Evolutionary conservation across 208 protist species (phyloP).

Genomic region (Porcisia deanei): DNA sequence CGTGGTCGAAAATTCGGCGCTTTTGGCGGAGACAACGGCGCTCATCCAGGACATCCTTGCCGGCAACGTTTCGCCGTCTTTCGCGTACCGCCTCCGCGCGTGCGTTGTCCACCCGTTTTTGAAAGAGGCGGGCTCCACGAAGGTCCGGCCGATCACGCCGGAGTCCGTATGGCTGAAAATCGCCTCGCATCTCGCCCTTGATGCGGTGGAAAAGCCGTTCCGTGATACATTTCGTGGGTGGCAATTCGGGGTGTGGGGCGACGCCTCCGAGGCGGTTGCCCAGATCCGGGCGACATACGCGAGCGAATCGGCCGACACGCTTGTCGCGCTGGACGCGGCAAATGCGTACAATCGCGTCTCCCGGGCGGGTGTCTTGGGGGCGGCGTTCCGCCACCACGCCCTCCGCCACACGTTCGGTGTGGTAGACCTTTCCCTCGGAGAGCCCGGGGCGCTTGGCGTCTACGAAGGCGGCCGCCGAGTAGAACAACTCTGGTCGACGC

Average conservation of each 20-base stretch:
- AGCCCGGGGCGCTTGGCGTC: conserved; percentile 14
- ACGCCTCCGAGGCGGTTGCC: conserved; percentile 17
- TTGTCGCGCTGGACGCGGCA: conserved; percentile 34
- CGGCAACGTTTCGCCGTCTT: conserved; percentile 13
- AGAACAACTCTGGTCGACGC: conserved; percentile 15
- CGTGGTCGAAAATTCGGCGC: conserved; percentile 11
- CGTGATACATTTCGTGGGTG: neutral
- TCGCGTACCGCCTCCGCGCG: conserved; percentile 24
- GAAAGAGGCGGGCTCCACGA: conserved; percentile 15
- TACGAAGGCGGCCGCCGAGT: conserved; percentile 24
- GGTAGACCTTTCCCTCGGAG: conserved; percentile 20
- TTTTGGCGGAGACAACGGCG: conserved; percentile 19
- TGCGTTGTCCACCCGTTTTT: conserved; percentile 23
- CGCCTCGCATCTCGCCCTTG: conserved; percentile 25
- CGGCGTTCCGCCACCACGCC: neutral
- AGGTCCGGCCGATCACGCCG: conserved; percentile 38
- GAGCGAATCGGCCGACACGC: conserved; percentile 2
- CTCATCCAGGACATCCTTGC: conserved; percentile 26
- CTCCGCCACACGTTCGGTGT: conserved; percentile 22
- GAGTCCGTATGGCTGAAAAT: conserved; percentile 31
- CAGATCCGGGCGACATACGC: conserved; percentile 9
- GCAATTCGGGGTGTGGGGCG: conserved; percentile 31
- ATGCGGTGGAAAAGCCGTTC: conserved; percentile 1
- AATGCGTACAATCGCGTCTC: conserved; percentile 40
- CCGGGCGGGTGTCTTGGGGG: conserved; percentile 4